Base-by-base conservation (phyloP, 2,329 filamentous ascomycete genomes). In the Fusarium brachygibbosum region DNA sequence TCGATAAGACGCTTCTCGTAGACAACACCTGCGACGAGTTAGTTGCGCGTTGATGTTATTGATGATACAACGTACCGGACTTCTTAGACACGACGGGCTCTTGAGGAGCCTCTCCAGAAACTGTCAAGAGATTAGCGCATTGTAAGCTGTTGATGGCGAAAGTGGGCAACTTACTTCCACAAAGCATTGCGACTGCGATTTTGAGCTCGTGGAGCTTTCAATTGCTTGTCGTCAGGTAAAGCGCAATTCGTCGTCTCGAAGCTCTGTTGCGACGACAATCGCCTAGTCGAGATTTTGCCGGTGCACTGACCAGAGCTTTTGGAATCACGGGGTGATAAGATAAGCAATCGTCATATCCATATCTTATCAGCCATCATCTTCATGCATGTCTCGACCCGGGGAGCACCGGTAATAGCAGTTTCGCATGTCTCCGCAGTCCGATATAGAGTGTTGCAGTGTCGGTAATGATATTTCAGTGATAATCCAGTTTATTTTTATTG, bases 1-100 rank as follows among this genome's bases (percentile, higher is more conserved):
- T 98, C 94, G 76, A 99, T 95, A 69, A 99, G 86, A 51, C 95
- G 91, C 83, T 93, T 97, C 82, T 99, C 96, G 81, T 97, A 99
- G 51, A 98, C 89, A 79, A 92, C 91, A 75, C 95, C 93, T 93
- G 77, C 29, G 19, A 32, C 40, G 40, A 13, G 59, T 75, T 66
- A 74, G 72, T 51, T 54, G 55, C 51, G 63, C 44, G 58, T 48
- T 14, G 31, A 59, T 63, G 40, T 57, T 70, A 54, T 52, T 53
- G 59, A 55, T 72, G 34, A 51, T 49, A 83, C 89, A 51, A 40
- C 48, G 75, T 84, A 94, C 93, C 94, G 77, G 93, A 97, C 84
- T 98, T 97, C 81, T 92, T 91, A 77, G 96, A 99, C 77, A 94
- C 93, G 73, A 98, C 95, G 58, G 96, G 94, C 82, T 94, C 91